Evolutionary conservation across 177 flowering plant genomes (phyloP).

Genomic region (Tripterygium wilfordii): DNA sequence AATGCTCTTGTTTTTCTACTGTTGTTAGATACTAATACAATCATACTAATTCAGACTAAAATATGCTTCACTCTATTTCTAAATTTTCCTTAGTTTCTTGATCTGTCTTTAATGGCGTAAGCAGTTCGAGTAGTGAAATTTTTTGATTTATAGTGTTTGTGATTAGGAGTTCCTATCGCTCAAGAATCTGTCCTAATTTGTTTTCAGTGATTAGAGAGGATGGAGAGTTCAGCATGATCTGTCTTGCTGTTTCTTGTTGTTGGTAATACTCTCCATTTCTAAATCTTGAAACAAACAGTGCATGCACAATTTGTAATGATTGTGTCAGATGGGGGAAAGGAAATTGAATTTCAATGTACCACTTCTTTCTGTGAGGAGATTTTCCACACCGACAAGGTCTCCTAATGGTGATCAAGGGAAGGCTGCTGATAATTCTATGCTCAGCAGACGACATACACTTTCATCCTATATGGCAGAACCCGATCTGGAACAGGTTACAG

Average conservation of each 20-base stretch:
- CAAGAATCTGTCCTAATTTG: too few relatives aligned
- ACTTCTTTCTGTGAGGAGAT: slow-evolving; percentile 51
- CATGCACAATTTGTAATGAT: background rate
- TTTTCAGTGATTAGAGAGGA: too few relatives aligned
- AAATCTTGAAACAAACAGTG: slow-evolving; percentile 5
- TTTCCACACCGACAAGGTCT: slow-evolving; percentile 15
- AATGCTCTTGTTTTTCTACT: too few relatives aligned
- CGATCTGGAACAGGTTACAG: slow-evolving; percentile 29
- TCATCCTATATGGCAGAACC: slow-evolving; percentile 11
- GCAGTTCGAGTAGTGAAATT: too few relatives aligned
- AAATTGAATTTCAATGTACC: slow-evolving; percentile 49
- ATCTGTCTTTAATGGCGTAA: too few relatives aligned
- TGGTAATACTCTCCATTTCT: background rate
- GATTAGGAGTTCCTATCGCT: too few relatives aligned
- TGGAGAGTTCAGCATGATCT: background rate
- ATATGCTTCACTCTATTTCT: too few relatives aligned
- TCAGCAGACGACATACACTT: slow-evolving; percentile 14
- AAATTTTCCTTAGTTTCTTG: too few relatives aligned
- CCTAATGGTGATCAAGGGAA: slow-evolving; percentile 11
- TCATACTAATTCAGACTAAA: too few relatives aligned
- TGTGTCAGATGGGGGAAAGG: slow-evolving; percentile 34
- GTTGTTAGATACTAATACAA: too few relatives aligned
- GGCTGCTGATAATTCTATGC: slow-evolving; percentile 4
- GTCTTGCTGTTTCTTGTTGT: too few relatives aligned
- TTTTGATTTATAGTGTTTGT: too few relatives aligned